phyloP scores from a whole-genome alignment of 2,329 filamentous ascomycete genomes.

The Apiospora phragmitis region DNA sequence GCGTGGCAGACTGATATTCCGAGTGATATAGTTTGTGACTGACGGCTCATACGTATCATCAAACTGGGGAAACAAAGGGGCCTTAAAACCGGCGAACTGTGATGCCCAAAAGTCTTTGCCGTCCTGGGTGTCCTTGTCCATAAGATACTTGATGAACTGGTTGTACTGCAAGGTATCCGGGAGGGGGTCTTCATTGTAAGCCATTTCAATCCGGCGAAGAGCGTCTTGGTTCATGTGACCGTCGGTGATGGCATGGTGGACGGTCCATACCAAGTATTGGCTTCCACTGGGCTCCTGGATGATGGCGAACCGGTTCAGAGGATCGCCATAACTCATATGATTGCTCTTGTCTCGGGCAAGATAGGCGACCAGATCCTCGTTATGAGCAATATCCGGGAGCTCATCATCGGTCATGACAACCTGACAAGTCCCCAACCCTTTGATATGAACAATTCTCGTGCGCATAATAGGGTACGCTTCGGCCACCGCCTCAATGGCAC shows the following conservation, averaged over 20 bases:
- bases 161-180: conserved; percentile 4
- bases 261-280: not conserved
- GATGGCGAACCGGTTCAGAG: not conserved
- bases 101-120: not conserved
- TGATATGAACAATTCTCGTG: not conserved
- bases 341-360: conserved; percentile 6
- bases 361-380: not conserved
- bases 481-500: not conserved
- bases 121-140: not conserved
- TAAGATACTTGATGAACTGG: conserved; percentile 1
- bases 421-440: not conserved
- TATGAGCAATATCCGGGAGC: not conserved
- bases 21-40: not conserved
- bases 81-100: not conserved
- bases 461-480: not conserved
- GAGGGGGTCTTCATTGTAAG: conserved; percentile 10
- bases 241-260: not conserved
- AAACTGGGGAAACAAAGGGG: not conserved
- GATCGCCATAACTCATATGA: not conserved
- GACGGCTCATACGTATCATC: conserved; percentile 8
- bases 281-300: not conserved
- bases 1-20: conserved; percentile 27
- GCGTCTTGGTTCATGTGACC: conserved; percentile 6
- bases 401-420: not conserved
- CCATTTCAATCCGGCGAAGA: not conserved